Conservation (phyloP, 306 rosid species). For the Vicia sativa region DNA sequence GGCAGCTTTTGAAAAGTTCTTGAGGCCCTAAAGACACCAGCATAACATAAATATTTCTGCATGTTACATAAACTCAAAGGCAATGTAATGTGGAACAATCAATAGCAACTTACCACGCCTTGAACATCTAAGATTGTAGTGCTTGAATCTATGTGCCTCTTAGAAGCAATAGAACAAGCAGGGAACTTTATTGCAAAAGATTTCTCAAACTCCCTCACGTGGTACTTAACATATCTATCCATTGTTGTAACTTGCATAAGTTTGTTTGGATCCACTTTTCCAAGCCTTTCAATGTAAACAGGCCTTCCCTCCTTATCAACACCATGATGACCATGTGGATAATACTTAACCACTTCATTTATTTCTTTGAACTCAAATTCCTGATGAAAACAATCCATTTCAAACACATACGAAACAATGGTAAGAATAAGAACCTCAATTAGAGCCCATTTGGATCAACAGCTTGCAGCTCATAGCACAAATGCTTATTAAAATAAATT, state of each 20-base stretch:
- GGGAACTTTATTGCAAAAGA: slow-evolving; percentile 86
- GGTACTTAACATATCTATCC: slow-evolving; percentile 94
- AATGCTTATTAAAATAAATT: too few species aligned
- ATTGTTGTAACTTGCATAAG: slow-evolving; percentile 88
- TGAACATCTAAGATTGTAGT: slow-evolving; percentile 96
- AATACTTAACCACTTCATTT: slow-evolving; percentile 69
- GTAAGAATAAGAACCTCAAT: neutral
- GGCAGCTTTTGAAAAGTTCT: slow-evolving; percentile 91
- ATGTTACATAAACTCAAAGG: neutral
- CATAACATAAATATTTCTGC: slow-evolving; percentile 24
- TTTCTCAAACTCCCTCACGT: slow-evolving; percentile 89
- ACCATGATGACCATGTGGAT: slow-evolving; percentile 96
- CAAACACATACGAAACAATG: slow-evolving; percentile 12
- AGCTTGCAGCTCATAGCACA: too few species aligned
- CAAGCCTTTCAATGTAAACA: slow-evolving; percentile 90
- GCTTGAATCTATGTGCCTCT: slow-evolving; percentile 95
- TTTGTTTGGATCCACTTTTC: slow-evolving; percentile 88
- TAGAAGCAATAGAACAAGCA: slow-evolving; percentile 93
- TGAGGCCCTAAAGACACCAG: slow-evolving; percentile 68
- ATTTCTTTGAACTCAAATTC: slow-evolving; percentile 85
- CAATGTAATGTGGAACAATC: slow-evolving; percentile 28
- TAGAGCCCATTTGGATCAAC: neutral
- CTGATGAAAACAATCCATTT: slow-evolving; percentile 49
- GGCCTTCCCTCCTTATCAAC: slow-evolving; percentile 99
- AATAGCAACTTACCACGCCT: slow-evolving; percentile 83